Base-by-base conservation (phyloP, 441 rosid species). In the Omphalea diandra region DNA sequence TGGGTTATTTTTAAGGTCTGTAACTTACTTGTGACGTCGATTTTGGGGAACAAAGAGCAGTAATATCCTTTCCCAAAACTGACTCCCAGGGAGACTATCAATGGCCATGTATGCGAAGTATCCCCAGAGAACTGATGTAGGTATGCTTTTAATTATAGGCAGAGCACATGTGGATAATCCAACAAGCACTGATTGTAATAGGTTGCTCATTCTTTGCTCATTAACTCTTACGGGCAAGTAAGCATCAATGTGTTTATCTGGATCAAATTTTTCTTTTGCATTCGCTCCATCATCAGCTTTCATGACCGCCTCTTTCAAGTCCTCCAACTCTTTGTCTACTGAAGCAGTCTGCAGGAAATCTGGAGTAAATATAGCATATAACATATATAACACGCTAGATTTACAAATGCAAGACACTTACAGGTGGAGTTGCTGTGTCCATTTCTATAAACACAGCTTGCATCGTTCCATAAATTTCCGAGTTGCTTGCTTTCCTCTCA, bases 81-180 rank as follows among this genome's bases (percentile, higher is more conserved):
- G 98, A 68, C 85, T 94, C 33, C 95, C 98, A 0, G 92, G 97
- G 56, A 91, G 94, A 75, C 97, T 91, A 75, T 91, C 98, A 62
- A 94, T 84, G 55, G 96, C 96, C 97, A 87, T 91, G 84, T 86
- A 91, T 27, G 96, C 88, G 57, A 93, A 93, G 82, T 90, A 89
- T 59, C 97, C 98, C 97, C 97, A 91, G 5, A 94, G 88, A 59
- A 91, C 91, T 40, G 97, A 91, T 38, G 93, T 88, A 12, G 97
- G 96, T 70, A 90, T 85, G 83, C 49, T 82, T 64, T 82, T 88
- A 35, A 91, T 73, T 59, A 88, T 57, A 4, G 98, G 97, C 59
- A 88, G 69, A n/a, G 83, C 89, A 20, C 81, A 71, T 71, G 84
- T 58, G 54, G 89, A 71, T 38, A 79, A 60, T 26, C 88, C 97